Base-by-base conservation (phyloP, 306 rosid species). In the Biancaea sappan region DNA sequence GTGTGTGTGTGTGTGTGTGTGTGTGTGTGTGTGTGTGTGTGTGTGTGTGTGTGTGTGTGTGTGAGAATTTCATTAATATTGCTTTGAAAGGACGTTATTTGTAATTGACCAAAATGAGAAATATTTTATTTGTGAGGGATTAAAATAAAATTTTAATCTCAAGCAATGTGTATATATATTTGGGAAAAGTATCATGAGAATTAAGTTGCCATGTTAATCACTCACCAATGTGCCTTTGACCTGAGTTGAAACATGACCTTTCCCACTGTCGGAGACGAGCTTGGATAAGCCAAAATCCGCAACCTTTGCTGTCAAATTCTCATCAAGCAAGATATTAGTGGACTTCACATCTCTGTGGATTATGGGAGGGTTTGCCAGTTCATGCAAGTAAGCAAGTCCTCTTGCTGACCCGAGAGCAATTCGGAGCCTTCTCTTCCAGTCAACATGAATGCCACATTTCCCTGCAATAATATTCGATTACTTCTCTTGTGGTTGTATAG, bases 281-380 rank as follows among this genome's bases (percentile, higher is more conserved):
- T 92, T 94, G 35, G 96, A 94, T 83, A 94, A 82, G 43, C 99
- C 98, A 84, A 94, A 94, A 86, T 94, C 98, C 37, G 98, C 95
- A 84, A 94, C 98, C 76, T 91, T 94, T 38, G 97, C 96, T 0
- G 90, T 89, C 75, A 94, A 84, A 83, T 53, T 80, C 69, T 88
- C 98, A 76, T 94, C 98, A 37, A 94, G 73, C 28, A 94, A 78
- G 74, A 94, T 91, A 71, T 94, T 94, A 50, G 89, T 73, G 2
- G 97, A 87, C 81, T 94, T 94, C 50, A 94, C 88, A 76, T 94
- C 98, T 80, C 98, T 83, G 66, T 94, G 98, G 73, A 94, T 94
- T 61, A 94, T 94, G 37, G 97, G 96, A 79, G 98, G 98, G 73
- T 90, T 88, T 37, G 98, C 98, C 64, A 91, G 98, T 77, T 94